A percentile compares a stretch with the other conserved stretches of the same genome.
Evolutionary conservation across 2,329 filamentous ascomycete genomes (phyloP).

Genomic region (Pestalotiopsis fici): DNA sequence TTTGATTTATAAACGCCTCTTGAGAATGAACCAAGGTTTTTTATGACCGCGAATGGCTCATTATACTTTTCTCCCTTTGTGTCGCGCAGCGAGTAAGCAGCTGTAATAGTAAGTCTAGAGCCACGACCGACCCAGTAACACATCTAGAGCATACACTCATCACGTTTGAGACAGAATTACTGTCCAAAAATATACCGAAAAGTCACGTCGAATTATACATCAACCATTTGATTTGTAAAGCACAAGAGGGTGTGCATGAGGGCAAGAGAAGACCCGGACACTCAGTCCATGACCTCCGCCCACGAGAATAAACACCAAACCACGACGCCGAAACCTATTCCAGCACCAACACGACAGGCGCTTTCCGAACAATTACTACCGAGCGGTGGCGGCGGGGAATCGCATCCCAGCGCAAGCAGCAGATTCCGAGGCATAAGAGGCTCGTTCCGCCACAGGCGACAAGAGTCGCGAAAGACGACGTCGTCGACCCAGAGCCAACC

Average conservation of each 20-base stretch:
- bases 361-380: background rate
- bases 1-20: no score
- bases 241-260: background rate
- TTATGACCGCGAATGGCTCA: no score
- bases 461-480: background rate
- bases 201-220: no score
- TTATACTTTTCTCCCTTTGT: no score
- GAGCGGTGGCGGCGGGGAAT: background rate
- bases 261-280: background rate
- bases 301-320: background rate
- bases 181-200: no score
- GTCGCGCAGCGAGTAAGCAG: no score
- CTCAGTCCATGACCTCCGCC: background rate
- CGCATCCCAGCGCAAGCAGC: slow-evolving; percentile 1
- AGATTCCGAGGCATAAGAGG: background rate
- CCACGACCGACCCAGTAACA: no score
- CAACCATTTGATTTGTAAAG: background rate
- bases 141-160: no score
- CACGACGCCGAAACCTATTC: background rate
- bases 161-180: no score
- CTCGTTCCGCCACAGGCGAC: background rate
- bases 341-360: background rate
- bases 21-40: no score
- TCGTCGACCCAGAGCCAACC: background rate
- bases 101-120: no score